A percentile compares a stretch with the other conserved stretches of the same genome.
phyloP scores from a whole-genome alignment of 2,329 filamentous ascomycete genomes.

The Falciphora oryzae region DNA sequence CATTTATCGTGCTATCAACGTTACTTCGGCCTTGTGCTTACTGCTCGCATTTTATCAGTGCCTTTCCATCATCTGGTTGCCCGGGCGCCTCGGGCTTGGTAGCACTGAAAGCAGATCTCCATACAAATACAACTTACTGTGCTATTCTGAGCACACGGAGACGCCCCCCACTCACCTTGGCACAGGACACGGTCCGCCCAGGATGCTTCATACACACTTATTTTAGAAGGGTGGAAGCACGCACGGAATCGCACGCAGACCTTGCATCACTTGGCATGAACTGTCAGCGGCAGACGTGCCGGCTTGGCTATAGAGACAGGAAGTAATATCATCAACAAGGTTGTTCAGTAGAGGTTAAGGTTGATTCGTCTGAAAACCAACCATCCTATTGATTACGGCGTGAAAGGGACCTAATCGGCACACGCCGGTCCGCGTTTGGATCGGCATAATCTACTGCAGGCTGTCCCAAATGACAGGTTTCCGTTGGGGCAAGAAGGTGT shows the following conservation, averaged over 20 bases:
- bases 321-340: no score
- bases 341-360: no score
- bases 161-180: neutral
- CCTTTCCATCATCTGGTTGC: no score
- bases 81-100: neutral
- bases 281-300: neutral
- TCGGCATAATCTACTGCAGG: no score
- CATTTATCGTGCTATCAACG: no score
- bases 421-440: no score
- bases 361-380: no score
- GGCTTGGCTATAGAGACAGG: neutral
- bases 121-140: neutral
- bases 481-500: neutral
- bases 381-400: no score
- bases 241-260: neutral
- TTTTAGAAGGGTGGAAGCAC: neutral
- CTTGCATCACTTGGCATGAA: neutral
- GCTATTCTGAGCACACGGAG: neutral
- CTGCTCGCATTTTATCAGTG: no score
- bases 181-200: neutral
- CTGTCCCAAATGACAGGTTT: neutral
- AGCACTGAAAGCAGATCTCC: neutral
- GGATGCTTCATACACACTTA: neutral
- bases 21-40: no score
- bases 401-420: no score